Base-by-base conservation (phyloP, 1,284 basidiomycete genomes). In the Termitomyces sp. region DNA sequence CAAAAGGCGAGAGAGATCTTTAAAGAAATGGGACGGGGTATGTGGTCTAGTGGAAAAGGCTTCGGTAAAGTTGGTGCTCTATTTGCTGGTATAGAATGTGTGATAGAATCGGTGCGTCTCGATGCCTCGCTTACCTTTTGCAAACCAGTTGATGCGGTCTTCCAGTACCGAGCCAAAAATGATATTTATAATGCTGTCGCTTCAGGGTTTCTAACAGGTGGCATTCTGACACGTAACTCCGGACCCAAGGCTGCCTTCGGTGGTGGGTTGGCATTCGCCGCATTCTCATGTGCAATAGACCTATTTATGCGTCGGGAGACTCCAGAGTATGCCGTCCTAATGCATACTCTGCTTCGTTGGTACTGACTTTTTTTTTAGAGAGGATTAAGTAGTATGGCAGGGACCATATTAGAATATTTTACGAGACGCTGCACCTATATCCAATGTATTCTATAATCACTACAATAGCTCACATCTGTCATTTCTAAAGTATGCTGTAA, bases 11-110 rank as follows among this genome's bases (percentile, higher is more conserved):
- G 83, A 45, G 86, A 89, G 62, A 86, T 97, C 40, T 92, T 98
- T 72, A 92, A 86, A 67, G 95, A 98, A 62, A 98, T 98, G 86
- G 96, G 95, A 0, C 84, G 82, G 61, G 88, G 87, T 44, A 97
- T 98, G 94, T 95, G 85, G 83, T 78, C 81, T 31, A 90, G 81
- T 52, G 96, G 96, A 12, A 94, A 89, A 68, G 91, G 94, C 0
- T 98, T 98, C 66, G 95, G 88, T 1, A 97, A 96, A 74, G 92
- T 99, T 46, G 96, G 95, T 15, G 92, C 91, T 5, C 67, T 99
- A 47, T 99, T 94, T 69, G 88, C 92, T 15, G 94, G 95, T 30
- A 86, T 93, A 13, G 97, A 99, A 73, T 99, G 96, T 67, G 87
- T 93, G 59, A 90, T 98, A 56, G 96, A 99, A 75, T 92, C 90